Evolutionary conservation across 2,329 filamentous ascomycete species (phyloP), one percentile per base, ranked within the genome.

Genomic region (Coleophoma eucalyptorum): DNA sequence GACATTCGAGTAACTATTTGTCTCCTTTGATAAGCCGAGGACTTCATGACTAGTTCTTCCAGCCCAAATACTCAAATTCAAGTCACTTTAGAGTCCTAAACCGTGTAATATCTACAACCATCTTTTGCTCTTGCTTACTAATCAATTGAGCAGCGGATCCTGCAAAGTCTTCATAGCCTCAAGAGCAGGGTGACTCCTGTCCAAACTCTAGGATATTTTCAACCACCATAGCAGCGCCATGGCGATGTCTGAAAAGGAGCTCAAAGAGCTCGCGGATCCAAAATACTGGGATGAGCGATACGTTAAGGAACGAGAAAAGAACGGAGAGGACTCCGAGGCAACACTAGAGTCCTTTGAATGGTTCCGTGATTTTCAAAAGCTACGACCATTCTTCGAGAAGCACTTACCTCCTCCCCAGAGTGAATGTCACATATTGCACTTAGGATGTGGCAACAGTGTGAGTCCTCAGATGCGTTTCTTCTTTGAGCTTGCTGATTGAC

Each of bases 381-480:
- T 83, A 1, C 66, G 74, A 51, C 66, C 69, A 1, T 81, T 80
- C 53, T 70, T 82, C 40, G 53, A 64, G 20, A 62, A 57, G 13
- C 66, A 73, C 55, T 65, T 81, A 16, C 75, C 78, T 49, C 47
- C 62, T 6, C 53, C 53, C 10, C 53, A 69, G 0, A 55, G 65
- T 0, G 59, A 64, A n/a, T 58, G 66, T 15, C 74, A 62, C 11
- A 73, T 83, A n/a, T 58, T 83, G 13, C 79, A 83, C 62, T 65
- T 83, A 4, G 80, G 79, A 0, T 80, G 73, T 8, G 80, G 80
- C 7, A 78, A 83, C 56, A 83, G 79, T 62, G 79, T 81, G 61
- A 18, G 69, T 67, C 38, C 20, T 41, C 33, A n/a, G 31, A 44
- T 50, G 4, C 37, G 37, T 46, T 34, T 6, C 40, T 15, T 21